These are phyloP conservation scores for Penicillium sp. DNA, from an alignment of 2,329 filamentous ascomycete species.

Conservation along the genomic window DNA sequence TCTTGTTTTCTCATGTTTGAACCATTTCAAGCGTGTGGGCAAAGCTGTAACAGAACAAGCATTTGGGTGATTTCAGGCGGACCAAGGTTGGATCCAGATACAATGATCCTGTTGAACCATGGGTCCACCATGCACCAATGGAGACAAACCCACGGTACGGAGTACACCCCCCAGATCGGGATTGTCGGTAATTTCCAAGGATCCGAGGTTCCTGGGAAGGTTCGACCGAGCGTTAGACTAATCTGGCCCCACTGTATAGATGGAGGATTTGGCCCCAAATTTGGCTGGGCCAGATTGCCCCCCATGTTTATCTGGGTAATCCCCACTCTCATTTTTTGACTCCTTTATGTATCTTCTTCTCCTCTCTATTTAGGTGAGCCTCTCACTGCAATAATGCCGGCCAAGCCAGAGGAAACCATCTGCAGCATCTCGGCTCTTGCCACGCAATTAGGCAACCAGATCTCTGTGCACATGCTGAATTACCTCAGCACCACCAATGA, in stretches of 20 bases:
- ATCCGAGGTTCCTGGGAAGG: too few species aligned
- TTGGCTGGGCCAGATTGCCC: background rate
- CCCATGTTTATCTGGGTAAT: background rate
- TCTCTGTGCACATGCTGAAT: conserved; percentile 65
- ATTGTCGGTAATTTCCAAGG: background rate
- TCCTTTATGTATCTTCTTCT: background rate
- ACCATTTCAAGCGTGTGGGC: background rate
- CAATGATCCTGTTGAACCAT: background rate
- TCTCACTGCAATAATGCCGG: conserved; percentile 7
- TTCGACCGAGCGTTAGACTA: too few species aligned
- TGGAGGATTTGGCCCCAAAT: background rate
- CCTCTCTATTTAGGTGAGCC: background rate
- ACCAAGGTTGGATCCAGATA: background rate
- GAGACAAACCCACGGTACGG: background rate
- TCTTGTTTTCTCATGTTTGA: background rate
- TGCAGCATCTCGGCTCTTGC: conserved; percentile 54
- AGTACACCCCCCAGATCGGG: background rate
- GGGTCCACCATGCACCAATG: background rate
- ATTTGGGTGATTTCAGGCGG: background rate
- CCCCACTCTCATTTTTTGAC: background rate
- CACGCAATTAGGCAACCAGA: conserved; percentile 61
- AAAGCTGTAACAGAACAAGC: background rate
- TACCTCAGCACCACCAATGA: conserved; percentile 60
- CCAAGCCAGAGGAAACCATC: conserved; percentile 20
- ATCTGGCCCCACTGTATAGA: background rate